A percentile compares a stretch with the other conserved stretches of the same genome.
Conservation (phyloP, 1,284 basidiomycete species). For the Ganoderma resinaceum region DNA sequence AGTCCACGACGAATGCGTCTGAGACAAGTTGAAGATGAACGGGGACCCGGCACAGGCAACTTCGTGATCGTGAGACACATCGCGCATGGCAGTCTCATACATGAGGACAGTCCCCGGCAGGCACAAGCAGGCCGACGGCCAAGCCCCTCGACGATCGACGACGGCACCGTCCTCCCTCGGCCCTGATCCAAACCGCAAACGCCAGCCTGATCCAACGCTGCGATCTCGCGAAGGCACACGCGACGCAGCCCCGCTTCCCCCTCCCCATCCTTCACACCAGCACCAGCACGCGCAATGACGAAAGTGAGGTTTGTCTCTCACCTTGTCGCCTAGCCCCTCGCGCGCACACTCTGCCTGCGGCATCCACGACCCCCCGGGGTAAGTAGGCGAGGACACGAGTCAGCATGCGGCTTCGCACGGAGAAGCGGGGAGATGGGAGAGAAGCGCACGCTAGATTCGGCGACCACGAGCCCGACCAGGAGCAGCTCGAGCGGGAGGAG, state of each 20-base stretch:
- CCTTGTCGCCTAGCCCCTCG: constrained; percentile 22
- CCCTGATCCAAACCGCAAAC: background rate
- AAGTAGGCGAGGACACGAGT: constrained; percentile 2
- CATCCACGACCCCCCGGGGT: background rate
- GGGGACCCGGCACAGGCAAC: background rate
- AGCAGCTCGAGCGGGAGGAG: constrained; percentile 21
- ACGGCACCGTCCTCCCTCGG: background rate
- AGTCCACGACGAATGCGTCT: background rate
- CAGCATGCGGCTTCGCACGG: background rate
- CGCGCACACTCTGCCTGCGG: constrained; percentile 7
- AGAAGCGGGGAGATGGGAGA: constrained; percentile 3
- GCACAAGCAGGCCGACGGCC: background rate
- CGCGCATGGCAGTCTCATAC: background rate
- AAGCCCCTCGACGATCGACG: background rate
- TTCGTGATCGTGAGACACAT: background rate
- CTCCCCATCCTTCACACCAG: background rate
- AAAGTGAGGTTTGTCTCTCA: no score
- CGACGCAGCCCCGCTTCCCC: background rate
- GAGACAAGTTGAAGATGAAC: background rate
- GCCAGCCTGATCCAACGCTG: background rate
- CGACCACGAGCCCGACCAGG: constrained; percentile 15
- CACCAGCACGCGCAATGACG: background rate
- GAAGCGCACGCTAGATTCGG: constrained; percentile 24
- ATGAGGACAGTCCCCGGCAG: background rate
- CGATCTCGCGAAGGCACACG: background rate